These are phyloP conservation scores for Dactylellina haptotyla DNA, from an alignment of 2,329 filamentous ascomycete species.

Conservation along the genomic window DNA sequence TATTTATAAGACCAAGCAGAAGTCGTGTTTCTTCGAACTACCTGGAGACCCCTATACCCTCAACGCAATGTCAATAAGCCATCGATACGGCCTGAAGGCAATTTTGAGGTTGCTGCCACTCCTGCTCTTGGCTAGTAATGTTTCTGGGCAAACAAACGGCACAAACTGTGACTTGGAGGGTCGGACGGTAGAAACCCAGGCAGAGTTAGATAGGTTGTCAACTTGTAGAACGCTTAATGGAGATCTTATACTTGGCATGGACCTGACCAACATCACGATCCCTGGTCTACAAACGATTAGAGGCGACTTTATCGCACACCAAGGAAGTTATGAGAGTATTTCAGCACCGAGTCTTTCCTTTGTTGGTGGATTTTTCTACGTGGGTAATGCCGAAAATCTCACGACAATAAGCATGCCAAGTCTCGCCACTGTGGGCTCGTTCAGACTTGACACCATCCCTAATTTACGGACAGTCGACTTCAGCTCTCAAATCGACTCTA, in stretches of 20 bases:
- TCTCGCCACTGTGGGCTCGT: constrained; percentile 15
- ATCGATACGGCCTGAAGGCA: no score
- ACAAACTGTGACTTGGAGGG: neutral
- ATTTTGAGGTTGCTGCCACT: no score
- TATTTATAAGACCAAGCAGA: no score
- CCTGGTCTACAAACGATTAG: constrained; percentile 20
- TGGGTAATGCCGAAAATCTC: constrained; percentile 2
- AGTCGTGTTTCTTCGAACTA: no score
- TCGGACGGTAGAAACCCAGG: constrained; percentile 17
- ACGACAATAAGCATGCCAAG: constrained; percentile 1
- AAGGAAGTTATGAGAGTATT: neutral
- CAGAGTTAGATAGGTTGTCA: constrained; percentile 16
- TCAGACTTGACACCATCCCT: constrained; percentile 13
- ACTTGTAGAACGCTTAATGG: constrained; percentile 8
- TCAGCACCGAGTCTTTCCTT: constrained; percentile 21
- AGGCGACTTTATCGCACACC: neutral
- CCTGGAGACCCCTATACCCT: no score
- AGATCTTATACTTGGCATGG: neutral
- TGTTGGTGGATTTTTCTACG: neutral
- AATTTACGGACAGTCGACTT: neutral
- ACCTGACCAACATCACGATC: constrained; percentile 7
- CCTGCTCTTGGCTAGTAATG: no score
- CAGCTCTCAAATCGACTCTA: constrained; percentile 2
- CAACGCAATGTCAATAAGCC: no score
- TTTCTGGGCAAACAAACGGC: no score